Evolutionary conservation across 2,329 filamentous ascomycete species (phyloP).

Genomic region (Penicillium sp.): DNA sequence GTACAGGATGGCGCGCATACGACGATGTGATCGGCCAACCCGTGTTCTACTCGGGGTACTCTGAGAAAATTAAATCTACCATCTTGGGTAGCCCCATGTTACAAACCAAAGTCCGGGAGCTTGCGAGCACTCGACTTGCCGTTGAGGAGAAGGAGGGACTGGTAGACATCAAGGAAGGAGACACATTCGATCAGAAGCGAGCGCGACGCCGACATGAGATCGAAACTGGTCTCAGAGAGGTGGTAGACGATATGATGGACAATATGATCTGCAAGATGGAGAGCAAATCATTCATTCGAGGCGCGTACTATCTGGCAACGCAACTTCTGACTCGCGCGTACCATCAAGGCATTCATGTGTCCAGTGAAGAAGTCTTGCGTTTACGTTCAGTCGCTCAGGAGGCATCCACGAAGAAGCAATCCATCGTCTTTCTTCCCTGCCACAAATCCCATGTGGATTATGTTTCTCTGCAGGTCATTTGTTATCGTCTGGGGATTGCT

Average conservation of each 20-base stretch:
- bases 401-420: constrained; percentile 83
- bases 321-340: constrained; percentile 90
- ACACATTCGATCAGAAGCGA: constrained; percentile 28
- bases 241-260: constrained; percentile 83
- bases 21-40: constrained; percentile 86
- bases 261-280: constrained; percentile 99
- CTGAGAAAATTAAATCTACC: constrained; percentile 78
- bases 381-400: constrained; percentile 77
- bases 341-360: constrained; percentile 94
- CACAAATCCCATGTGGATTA: constrained; percentile 97
- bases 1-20: constrained; percentile 93
- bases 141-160: constrained; percentile 76
- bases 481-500: constrained; percentile 85
- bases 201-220: constrained; percentile 55
- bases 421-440: constrained; percentile 91
- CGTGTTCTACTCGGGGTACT: constrained; percentile 89
- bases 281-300: constrained; percentile 84
- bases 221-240: constrained; percentile 70
- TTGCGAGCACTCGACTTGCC: constrained; percentile 71
- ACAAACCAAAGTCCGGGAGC: constrained; percentile 67
- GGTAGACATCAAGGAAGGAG: constrained; percentile 46
- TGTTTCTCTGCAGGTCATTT: constrained; percentile 90
- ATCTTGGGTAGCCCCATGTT: constrained; percentile 76
- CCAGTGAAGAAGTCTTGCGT: constrained; percentile 85
- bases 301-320: constrained; percentile 84